Evolutionary conservation across 768 basidiomycete genomes (phyloP), one percentile per base, ranked within the genome.

Genomic region (Cytidiella melzeri): DNA sequence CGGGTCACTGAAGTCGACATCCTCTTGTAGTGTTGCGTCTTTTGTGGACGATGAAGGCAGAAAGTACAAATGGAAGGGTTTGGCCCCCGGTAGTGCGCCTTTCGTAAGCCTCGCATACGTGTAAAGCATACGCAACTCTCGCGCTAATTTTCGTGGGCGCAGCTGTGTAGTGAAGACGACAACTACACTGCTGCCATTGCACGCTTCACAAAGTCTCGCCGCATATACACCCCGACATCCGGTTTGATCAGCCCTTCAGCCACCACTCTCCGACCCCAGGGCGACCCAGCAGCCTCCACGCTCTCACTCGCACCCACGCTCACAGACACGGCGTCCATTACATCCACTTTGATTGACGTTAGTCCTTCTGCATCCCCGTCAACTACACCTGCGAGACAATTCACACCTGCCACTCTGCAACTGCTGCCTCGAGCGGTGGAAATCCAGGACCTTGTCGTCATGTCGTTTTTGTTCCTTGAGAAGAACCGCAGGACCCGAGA

Each of bases 401-500:
- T 28, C 28, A 49, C 52, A 3, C 52, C 52, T 1, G 71, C 72
- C 5, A 59, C 53, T 12, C 60, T 75, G 26, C 27, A 57, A 10
- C 47, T 74, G 26, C 64, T 63, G 42, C 28, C 52, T 12, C 63
- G 68, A 10, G 72, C 63, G n/a, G 28, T 57, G 39, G 63, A 68
- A 51, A 66, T 73, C 23, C 62, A 60, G 43, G 70, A 74, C 41
- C 50, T 68, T 4, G 65, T 68, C 21, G 65, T 75, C 6, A 51
- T 71, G 11, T 71, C 71, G 3, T 73, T 74, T 56, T 56, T 72
- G 23, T 62, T 72, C 36, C 65, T 74, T 20, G 73, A 76, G 60
- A 73, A 70, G 52, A 59, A 53, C 12, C 60, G 70, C 21, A 57
- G 73, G 27, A 55, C 55, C 38, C 57, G 51, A 13, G 71, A 25